Evolutionary conservation across 768 basidiomycete species (phyloP).

Genomic region (Coprinopsis cinerea): DNA sequence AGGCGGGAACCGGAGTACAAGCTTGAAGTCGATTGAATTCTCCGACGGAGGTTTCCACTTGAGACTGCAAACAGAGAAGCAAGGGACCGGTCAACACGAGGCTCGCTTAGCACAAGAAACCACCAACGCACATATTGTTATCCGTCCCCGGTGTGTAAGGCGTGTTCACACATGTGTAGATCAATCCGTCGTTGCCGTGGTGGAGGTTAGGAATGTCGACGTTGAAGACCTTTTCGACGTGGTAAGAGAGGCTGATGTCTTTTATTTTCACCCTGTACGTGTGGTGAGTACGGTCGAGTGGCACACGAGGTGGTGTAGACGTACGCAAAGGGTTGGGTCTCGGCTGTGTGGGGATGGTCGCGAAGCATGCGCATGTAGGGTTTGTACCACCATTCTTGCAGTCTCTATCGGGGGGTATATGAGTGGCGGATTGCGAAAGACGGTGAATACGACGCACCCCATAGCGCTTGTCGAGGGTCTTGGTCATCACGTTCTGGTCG

Average conservation of each 20-base stretch:
- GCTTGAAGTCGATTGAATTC: constrained; percentile 97
- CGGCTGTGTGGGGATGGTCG: constrained; percentile 63
- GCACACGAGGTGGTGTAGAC: constrained; percentile 21
- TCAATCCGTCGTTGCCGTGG: constrained; percentile 93
- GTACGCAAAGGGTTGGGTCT: constrained; percentile 76
- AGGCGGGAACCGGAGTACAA: constrained; percentile 90
- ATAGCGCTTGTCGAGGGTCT: constrained; percentile 80
- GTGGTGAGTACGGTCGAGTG: constrained; percentile 6
- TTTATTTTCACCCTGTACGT: constrained; percentile 75
- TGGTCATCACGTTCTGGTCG: constrained; percentile 80
- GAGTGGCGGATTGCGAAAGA: constrained; percentile 8
- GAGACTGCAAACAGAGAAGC: constrained; percentile 42
- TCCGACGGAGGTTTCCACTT: constrained; percentile 99
- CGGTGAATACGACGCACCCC: constrained; percentile 52
- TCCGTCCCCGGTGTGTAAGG: constrained; percentile 86
- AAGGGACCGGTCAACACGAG: constrained; percentile 7
- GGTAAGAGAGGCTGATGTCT: constrained; percentile 81
- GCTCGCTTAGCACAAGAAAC: neutral
- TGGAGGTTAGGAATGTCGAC: constrained; percentile 80
- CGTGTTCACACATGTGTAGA: constrained; percentile 88
- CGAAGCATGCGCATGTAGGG: constrained; percentile 69
- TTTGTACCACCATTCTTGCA: constrained; percentile 76
- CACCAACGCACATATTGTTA: constrained; percentile 66
- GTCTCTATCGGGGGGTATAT: constrained; percentile 40
- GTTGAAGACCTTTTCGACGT: constrained; percentile 78